Base-by-base conservation (phyloP, 176 grass and related monocot species). In the Raddia guianensis region DNA sequence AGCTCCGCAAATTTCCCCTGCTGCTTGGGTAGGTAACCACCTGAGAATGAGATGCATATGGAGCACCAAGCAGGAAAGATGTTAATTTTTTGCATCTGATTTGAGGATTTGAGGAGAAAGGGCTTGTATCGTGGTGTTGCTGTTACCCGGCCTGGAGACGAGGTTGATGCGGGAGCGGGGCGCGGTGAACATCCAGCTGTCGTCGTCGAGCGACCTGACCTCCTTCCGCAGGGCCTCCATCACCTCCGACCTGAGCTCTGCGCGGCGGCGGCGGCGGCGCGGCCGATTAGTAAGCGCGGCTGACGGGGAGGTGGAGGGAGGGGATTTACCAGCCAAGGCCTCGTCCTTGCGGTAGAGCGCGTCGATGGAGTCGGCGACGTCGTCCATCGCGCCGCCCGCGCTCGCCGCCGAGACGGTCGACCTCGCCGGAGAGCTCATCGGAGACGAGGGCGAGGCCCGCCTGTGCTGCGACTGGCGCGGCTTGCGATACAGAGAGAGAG, bases 401-500 rank as follows among this genome's bases (percentile, higher is more conserved):
- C 95, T 94, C 56, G 95, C 74, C 60, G 83, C 95, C 80, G 95
- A 94, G 8, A 88, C 92, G 44, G 90, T 89, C 15, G 95, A 94
- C 85, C 95, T 92, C 70, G 90, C 95, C 73, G 92, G 92, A 2
- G 95, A 98, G 70, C 92, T 98, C 92, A 94, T 94, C 70, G 51
- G 84, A 63, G 55, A 13, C 47, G 37, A 40, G 37, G 2, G 37
- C 37, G 37, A 40, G 37, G 37, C 37, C 37, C 37, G 37, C 37
- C 37, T 40, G 37, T 27, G 27, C 27, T 27, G 27, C 27, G 27
- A 27, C 27, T 1, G 27, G 27, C 27, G 27, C 27, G 27, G 27
- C 27, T 27, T 27, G 27, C 27, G 27, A 27, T n/a, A n/a, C 0
- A 40, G 37, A 40, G 37, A 40, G 37, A 40, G 37, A 5, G 2